Conservation (phyloP, 768 basidiomycete genomes). For the Boletus subparvulus region DNA sequence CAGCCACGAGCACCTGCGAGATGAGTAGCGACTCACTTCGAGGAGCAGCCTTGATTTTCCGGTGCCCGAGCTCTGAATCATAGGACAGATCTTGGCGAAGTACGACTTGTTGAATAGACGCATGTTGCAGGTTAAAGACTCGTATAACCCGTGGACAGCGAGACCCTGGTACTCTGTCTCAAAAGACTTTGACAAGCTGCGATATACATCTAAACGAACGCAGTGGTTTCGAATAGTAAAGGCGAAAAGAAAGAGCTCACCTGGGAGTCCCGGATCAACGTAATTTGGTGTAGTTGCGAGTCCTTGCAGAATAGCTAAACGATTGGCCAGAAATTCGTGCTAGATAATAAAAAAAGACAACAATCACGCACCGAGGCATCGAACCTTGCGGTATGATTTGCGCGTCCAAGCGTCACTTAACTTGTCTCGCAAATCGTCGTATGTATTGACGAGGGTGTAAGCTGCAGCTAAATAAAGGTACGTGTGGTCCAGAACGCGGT, state of each 20-base stretch:
- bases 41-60: background rate
- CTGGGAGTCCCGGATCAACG: background rate
- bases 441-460: background rate
- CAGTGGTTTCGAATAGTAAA: background rate
- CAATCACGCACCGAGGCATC: background rate
- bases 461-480: background rate
- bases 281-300: background rate
- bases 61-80: background rate
- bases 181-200: background rate
- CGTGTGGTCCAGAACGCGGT: background rate
- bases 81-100: background rate
- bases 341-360: background rate
- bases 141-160: background rate
- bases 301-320: background rate
- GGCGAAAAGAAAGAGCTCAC: background rate
- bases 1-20: background rate
- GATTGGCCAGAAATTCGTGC: background rate
- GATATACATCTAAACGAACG: background rate
- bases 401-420: background rate
- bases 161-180: background rate
- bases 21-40: background rate
- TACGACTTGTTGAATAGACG: background rate
- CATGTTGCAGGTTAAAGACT: background rate
- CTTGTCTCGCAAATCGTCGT: background rate
- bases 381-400: background rate